These are phyloP conservation scores for Tilletia walkeri DNA, from an alignment of 1,284 basidiomycete genomes.

Conservation along the genomic window DNA sequence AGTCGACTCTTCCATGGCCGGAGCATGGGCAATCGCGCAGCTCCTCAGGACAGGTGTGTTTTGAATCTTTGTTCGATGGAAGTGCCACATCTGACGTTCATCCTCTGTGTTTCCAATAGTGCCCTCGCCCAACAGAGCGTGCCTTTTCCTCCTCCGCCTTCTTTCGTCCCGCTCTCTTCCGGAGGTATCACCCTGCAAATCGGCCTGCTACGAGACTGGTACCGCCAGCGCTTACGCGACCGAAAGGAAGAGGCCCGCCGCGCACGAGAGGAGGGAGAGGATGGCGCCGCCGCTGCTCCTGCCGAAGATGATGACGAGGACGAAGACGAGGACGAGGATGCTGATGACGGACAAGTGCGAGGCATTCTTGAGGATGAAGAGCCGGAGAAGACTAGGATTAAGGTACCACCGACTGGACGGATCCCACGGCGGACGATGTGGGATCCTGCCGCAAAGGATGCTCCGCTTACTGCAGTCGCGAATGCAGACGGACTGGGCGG, in stretches of 20 bases:
- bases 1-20: conserved; percentile 74
- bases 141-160: conserved; percentile 73
- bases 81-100: conserved; percentile 1
- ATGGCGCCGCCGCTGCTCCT: neutral
- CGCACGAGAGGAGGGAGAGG: neutral
- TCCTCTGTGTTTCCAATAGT: neutral
- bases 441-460: conserved; percentile 17
- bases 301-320: conserved; percentile 18
- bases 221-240: conserved; percentile 37
- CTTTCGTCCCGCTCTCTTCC: conserved; percentile 70
- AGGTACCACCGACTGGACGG: conserved; percentile 51
- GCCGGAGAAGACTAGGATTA: conserved; percentile 46
- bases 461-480: neutral
- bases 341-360: conserved; percentile 18
- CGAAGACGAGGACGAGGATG: conserved; percentile 24
- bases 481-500: neutral
- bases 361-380: conserved; percentile 44
- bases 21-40: conserved; percentile 12
- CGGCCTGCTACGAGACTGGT: conserved; percentile 77
- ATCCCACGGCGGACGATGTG: conserved; percentile 41
- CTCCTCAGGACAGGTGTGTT: conserved; percentile 8
- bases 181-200: conserved; percentile 73
- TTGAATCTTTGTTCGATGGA: neutral
- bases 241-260: conserved; percentile 14
- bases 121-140: conserved; percentile 21